phyloP scores from a whole-genome alignment of 805 yeast genomes.

The Brettanomyces naardenensis region DNA sequence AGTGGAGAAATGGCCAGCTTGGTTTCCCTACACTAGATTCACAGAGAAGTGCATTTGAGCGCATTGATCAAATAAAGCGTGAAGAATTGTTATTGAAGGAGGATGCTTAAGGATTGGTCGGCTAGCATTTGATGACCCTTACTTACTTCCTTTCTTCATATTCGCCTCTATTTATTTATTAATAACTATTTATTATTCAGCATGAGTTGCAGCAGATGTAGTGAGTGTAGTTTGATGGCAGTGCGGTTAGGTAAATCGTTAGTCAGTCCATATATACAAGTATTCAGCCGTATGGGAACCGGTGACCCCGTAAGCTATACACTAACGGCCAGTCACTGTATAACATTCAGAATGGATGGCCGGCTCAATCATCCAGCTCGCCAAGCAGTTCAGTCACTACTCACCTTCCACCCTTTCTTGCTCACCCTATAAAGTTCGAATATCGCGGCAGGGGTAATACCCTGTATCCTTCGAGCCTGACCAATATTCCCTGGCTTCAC shows the following conservation, averaged over 20 bases:
- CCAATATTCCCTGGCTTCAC: constrained; percentile 88
- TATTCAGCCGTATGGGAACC: too few species aligned
- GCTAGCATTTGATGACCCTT: too few species aligned
- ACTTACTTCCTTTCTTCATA: too few species aligned
- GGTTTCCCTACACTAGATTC: constrained; percentile 27
- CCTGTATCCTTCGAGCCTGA: constrained; percentile 91
- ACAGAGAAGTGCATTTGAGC: constrained; percentile 24
- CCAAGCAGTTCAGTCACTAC: background rate
- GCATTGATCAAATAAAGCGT: constrained; percentile 25
- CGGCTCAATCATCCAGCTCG: too few species aligned
- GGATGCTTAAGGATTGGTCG: too few species aligned
- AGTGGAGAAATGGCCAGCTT: constrained; percentile 20
- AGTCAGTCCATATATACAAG: too few species aligned
- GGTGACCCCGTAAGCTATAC: too few species aligned
- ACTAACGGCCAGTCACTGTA: too few species aligned
- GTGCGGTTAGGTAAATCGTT: too few species aligned
- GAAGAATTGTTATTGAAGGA: constrained; percentile 12
- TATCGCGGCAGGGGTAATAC: constrained; percentile 89
- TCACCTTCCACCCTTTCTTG: background rate
- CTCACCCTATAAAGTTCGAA: constrained; percentile 65
- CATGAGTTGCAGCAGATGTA: too few species aligned
- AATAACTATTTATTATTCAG: background rate
- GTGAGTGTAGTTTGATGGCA: too few species aligned
- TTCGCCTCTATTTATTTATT: constrained; percentile 3
- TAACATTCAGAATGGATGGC: too few species aligned